Conservation (phyloP, 2,329 filamentous ascomycete species). For the Aspergillus sp. region DNA sequence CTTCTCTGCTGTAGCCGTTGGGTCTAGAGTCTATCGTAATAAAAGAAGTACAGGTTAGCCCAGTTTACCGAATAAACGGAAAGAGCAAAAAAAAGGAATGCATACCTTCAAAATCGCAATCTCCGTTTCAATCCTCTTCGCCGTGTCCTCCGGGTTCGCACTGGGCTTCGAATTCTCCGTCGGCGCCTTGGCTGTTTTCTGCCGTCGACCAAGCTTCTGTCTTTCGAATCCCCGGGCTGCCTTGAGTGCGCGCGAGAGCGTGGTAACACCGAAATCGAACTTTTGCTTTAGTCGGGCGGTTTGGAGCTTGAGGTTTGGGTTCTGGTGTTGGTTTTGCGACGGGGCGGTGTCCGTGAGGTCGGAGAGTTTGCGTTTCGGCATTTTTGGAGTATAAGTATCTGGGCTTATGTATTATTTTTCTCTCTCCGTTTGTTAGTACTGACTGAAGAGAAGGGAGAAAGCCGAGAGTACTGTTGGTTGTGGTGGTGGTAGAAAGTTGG, state of each 20-base stretch:
- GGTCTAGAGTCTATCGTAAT: slow-evolving; percentile 49
- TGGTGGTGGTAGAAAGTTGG: background rate
- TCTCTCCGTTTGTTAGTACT: background rate
- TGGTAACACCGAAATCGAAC: slow-evolving; percentile 51
- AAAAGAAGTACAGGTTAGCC: background rate
- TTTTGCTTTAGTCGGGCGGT: slow-evolving; percentile 44
- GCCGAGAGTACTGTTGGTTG: background rate
- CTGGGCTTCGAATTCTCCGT: slow-evolving; percentile 17
- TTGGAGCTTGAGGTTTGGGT: slow-evolving; percentile 26
- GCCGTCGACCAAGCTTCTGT: slow-evolving; percentile 61
- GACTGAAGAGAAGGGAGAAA: background rate
- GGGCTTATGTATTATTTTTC: background rate
- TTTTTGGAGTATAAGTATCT: slow-evolving; percentile 11
- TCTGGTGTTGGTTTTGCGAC: background rate
- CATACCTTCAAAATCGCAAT: slow-evolving; percentile 57
- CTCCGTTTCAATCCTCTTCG: slow-evolving; percentile 53
- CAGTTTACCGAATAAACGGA: background rate
- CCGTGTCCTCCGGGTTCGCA: slow-evolving; percentile 32
- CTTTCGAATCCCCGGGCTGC: slow-evolving; percentile 61
- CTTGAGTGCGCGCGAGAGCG: slow-evolving; percentile 55
- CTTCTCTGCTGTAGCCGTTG: slow-evolving; percentile 50
- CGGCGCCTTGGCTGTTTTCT: slow-evolving; percentile 51
- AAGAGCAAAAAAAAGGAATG: background rate
- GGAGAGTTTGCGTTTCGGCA: slow-evolving; percentile 44
- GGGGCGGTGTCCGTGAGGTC: slow-evolving; percentile 23